Conservation (phyloP, 192 early-diverging fungal genomes). For the Coemansia sp. region DNA sequence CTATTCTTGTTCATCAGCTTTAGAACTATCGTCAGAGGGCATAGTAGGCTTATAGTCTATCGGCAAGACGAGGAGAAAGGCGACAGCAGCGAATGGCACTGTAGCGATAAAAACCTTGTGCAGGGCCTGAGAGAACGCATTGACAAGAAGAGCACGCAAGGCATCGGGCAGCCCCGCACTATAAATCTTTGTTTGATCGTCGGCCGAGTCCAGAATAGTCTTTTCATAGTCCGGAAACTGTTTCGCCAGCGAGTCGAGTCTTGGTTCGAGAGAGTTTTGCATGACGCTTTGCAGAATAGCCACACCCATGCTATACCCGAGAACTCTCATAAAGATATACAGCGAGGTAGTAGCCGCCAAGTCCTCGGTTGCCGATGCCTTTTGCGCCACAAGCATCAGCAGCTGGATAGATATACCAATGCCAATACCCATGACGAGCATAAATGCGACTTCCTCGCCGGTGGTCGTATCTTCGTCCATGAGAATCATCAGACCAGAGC, state of each 20-base stretch:
- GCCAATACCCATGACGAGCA: conserved; percentile 75
- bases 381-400: conserved; percentile 70
- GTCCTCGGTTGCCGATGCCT: conserved; percentile 59
- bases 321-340: conserved; percentile 65
- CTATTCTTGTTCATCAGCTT: background rate
- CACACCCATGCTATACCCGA: conserved; percentile 62
- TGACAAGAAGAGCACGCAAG: conserved; percentile 24
- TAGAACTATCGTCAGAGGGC: conserved; percentile 6
- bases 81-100: conserved; percentile 55
- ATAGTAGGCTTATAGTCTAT: conserved; percentile 9
- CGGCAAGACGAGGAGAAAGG: conserved; percentile 56
- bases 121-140: conserved; percentile 59
- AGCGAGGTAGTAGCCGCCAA: conserved; percentile 69
- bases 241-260: conserved; percentile 25
- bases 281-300: conserved; percentile 61
- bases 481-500: conserved; percentile 64
- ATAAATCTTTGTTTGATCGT: conserved; percentile 34
- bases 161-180: conserved; percentile 36
- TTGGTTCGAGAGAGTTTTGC: conserved; percentile 59
- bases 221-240: conserved; percentile 29
- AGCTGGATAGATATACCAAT: conserved; percentile 74
- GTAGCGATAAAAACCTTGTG: conserved; percentile 59
- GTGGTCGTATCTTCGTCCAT: conserved; percentile 51
- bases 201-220: conserved; percentile 15
- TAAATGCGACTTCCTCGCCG: conserved; percentile 64